Conservation (phyloP, 225 moss, liverwort and hornwort species). For the Physcomitrellopsis africana region DNA sequence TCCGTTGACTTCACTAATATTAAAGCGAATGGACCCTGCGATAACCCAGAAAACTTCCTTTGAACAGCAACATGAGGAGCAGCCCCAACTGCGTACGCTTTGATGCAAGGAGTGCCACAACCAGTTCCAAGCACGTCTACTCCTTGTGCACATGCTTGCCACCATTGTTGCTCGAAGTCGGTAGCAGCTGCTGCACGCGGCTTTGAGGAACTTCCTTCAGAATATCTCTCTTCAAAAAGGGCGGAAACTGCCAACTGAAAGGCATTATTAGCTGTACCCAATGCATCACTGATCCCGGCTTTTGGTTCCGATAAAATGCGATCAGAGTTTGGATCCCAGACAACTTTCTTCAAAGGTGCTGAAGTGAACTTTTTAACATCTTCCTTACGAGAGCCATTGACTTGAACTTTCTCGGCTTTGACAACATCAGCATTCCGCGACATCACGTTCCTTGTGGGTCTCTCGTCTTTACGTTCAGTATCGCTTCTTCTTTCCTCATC, state of each 20-base stretch:
- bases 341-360: conserved; percentile 30
- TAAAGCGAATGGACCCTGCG: conserved; percentile 55
- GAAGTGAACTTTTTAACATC: neutral
- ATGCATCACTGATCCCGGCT: conserved; percentile 24
- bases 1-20: conserved; percentile 71
- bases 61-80: conserved; percentile 63
- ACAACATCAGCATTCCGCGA: conserved; percentile 21
- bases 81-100: conserved; percentile 60
- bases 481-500: conserved; percentile 23
- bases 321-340: conserved; percentile 41
- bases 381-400: conserved; percentile 20
- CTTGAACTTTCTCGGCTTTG: conserved; percentile 11
- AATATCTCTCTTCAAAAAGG: conserved; percentile 37
- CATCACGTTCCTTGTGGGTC: conserved; percentile 23
- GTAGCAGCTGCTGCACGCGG: conserved; percentile 19
- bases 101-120: conserved; percentile 34
- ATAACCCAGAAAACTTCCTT: conserved; percentile 36
- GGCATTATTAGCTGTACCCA: conserved; percentile 38
- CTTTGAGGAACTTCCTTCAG: neutral
- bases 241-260: conserved; percentile 51
- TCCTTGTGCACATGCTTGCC: conserved; percentile 54
- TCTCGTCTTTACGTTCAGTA: conserved; percentile 27
- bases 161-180: conserved; percentile 57
- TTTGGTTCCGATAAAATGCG: conserved; percentile 16
- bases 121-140: conserved; percentile 56